Conservation (phyloP, 345 rosid genomes). For the Citrus trifoliata region DNA sequence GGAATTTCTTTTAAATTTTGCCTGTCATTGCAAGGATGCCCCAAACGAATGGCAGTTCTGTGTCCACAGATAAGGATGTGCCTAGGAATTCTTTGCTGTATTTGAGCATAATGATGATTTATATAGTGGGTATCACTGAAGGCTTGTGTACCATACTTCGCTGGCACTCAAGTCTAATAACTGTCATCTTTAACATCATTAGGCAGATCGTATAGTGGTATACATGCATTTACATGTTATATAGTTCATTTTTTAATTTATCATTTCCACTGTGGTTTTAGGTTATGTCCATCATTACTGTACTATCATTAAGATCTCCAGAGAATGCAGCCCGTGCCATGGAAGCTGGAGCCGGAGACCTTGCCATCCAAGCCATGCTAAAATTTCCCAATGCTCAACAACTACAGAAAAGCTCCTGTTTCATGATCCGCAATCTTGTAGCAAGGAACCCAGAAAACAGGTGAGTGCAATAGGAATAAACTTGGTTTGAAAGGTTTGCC, state of each 20-base stretch:
- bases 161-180: background rate
- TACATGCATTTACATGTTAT: background rate
- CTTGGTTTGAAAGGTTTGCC: background rate
- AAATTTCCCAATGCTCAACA: constrained; percentile 65
- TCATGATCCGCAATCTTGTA: constrained; percentile 87
- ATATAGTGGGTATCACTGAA: background rate
- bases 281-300: constrained; percentile 75
- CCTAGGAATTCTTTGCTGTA: too few species aligned
- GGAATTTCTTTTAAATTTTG: background rate
- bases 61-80: too few species aligned
- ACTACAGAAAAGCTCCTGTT: constrained; percentile 74
- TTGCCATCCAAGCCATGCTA: constrained; percentile 83
- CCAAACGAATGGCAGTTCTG: background rate
- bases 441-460: constrained; percentile 86
- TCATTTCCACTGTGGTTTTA: constrained; percentile 22
- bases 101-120: background rate
- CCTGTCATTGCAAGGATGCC: background rate
- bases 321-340: constrained; percentile 79
- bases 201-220: background rate
- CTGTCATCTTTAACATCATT: background rate
- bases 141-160: background rate
- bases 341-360: constrained; percentile 94
- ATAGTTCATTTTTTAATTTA: background rate
- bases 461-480: constrained; percentile 25
- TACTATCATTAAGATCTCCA: constrained; percentile 84